A percentile compares a stretch with the other conserved stretches of the same genome.
These are phyloP conservation scores for Penicillium robsamsonii DNA, from an alignment of 495 filamentous ascomycete genomes.

Conservation along the genomic window DNA sequence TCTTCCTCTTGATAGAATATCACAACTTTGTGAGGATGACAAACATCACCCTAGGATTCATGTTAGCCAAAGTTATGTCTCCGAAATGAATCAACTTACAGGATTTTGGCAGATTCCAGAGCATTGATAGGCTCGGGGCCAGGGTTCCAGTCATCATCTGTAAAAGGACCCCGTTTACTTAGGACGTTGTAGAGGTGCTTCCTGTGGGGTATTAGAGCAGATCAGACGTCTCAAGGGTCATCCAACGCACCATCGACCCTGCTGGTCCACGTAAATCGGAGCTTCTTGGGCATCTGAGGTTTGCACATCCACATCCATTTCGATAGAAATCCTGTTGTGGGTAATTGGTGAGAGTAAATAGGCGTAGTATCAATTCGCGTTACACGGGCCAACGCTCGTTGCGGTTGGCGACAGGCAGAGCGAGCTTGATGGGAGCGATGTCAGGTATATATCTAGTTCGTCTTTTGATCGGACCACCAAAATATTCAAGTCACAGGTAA, in stretches of 20 bases:
- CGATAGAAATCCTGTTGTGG: not conserved
- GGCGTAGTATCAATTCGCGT: constrained; percentile 7
- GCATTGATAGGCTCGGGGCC: constrained; percentile 59
- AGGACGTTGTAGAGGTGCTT: constrained; percentile 78
- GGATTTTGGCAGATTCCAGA: constrained; percentile 64
- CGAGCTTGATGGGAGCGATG: not conserved
- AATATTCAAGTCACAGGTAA: constrained; percentile 7
- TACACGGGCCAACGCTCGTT: not conserved
- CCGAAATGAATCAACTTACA: constrained; percentile 48
- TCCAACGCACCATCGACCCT: constrained; percentile 16
- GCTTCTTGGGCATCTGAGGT: constrained; percentile 10
- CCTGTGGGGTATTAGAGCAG: constrained; percentile 48
- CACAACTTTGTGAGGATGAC: constrained; percentile 10
- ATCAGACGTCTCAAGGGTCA: not conserved
- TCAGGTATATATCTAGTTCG: not conserved
- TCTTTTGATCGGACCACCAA: not conserved
- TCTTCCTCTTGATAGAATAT: not conserved
- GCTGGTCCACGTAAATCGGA: constrained; percentile 22
- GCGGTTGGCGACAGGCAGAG: not conserved
- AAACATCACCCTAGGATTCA: constrained; percentile 36
- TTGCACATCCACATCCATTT: constrained; percentile 15
- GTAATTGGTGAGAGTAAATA: constrained; percentile 1
- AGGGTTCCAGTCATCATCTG: constrained; percentile 64
- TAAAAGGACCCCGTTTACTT: constrained; percentile 72
- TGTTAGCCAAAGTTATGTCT: constrained; percentile 20